phyloP scores from a whole-genome alignment of 192 early-diverging fungal genomes.

The Entomortierella beljakovae region DNA sequence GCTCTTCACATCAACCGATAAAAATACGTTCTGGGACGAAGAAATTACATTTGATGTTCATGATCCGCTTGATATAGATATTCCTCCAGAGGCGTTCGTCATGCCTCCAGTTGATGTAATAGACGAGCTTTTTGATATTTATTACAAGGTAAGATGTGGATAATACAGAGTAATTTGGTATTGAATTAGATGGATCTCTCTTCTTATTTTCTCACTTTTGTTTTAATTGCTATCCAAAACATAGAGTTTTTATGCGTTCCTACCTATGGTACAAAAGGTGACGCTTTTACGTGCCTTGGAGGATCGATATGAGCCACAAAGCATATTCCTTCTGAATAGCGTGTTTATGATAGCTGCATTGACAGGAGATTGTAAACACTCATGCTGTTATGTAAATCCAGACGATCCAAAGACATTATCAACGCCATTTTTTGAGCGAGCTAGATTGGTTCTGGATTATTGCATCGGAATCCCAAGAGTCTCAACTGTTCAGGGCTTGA shows the following conservation, averaged over 20 bases:
- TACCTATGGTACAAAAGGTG: conserved; percentile 49
- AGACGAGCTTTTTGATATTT: conserved; percentile 44
- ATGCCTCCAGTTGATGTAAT: conserved; percentile 41
- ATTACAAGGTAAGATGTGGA: conserved; percentile 25
- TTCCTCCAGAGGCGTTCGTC: conserved; percentile 29
- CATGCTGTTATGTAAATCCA: conserved; percentile 29
- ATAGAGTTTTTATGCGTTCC: conserved; percentile 34
- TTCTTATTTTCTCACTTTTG: background rate
- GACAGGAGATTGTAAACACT: conserved; percentile 36
- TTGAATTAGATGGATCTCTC: background rate
- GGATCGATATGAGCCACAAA: conserved; percentile 46
- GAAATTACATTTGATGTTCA: conserved; percentile 52
- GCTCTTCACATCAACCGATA: conserved; percentile 45
- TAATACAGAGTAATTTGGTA: background rate
- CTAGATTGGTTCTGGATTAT: conserved; percentile 48
- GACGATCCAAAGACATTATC: conserved; percentile 48
- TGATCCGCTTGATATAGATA: conserved; percentile 21
- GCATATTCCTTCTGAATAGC: conserved; percentile 44
- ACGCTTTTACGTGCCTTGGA: conserved; percentile 40
- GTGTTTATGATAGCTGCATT: conserved; percentile 40
- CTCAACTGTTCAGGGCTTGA: conserved; percentile 41
- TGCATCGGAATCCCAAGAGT: conserved; percentile 44
- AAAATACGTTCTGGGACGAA: conserved; percentile 46
- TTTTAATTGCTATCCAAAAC: background rate
- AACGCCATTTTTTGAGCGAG: conserved; percentile 61